Conservation (phyloP, 75 land plant genomes). For the Sequoia sempervirens region DNA sequence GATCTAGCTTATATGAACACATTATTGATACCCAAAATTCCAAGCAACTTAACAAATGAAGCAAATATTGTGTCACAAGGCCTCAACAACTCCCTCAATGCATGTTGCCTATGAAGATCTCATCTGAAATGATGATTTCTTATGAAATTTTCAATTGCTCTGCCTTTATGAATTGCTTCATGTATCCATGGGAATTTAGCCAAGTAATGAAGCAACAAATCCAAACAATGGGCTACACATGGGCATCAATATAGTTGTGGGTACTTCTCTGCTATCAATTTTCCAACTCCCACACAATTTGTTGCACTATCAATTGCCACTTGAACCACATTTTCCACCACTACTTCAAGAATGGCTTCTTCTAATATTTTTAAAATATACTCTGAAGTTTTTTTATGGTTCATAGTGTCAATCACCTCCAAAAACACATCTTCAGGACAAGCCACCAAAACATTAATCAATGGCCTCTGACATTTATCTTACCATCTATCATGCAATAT, state of each 20-base stretch:
- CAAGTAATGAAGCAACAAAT: slow-evolving; percentile 51
- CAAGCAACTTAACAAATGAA: too few species aligned
- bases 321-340: slow-evolving; percentile 45
- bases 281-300: slow-evolving; percentile 26
- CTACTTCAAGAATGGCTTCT: slow-evolving; percentile 26
- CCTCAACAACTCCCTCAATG: not conserved
- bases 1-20: too few species aligned
- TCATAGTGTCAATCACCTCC: not conserved
- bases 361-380: not conserved
- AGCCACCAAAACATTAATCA: not conserved
- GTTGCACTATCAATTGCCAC: slow-evolving; percentile 40
- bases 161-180: not conserved
- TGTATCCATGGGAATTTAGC: slow-evolving; percentile 28
- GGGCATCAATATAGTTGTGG: slow-evolving; percentile 52
- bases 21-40: too few species aligned
- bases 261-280: slow-evolving; percentile 31
- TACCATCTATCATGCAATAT: not conserved
- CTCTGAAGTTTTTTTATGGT: not conserved
- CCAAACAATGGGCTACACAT: slow-evolving; percentile 42
- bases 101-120: not conserved
- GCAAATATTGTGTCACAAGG: not conserved
- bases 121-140: not conserved
- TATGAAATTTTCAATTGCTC: not conserved
- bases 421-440: not conserved
- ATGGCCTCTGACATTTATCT: not conserved